Evolutionary conservation across 345 rosid genomes (phyloP), one percentile per base, ranked within the genome.

Genomic region (Combretum micranthum): DNA sequence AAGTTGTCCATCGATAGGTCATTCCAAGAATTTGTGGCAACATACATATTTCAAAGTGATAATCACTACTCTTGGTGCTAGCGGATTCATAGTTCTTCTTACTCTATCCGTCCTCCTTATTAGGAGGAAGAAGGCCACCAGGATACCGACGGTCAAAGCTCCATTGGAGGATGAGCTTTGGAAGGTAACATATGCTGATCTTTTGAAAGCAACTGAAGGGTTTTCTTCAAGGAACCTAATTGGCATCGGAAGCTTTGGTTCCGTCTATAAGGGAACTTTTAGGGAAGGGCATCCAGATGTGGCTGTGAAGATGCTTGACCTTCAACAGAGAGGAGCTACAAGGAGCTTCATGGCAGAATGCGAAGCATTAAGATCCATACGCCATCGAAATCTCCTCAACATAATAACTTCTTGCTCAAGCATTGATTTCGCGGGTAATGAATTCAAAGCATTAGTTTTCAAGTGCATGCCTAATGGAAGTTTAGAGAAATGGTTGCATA

Each of bases 321-420:
- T 82, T 59, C 68, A 63, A 56, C 57, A 26, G 51, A 64, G 19
- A 44, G 79, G 78, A 59, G 84, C 77, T 21, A 54, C 62, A 14
- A 77, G 62, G 60, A 79, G 87, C 52, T 82, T 77, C 60, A 39
- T 56, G 23, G 72, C 75, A 9, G 82, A 82, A 62, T 82, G 84
- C 47, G 55, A 76, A 57, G 72, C 77, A 1, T 52, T 79, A 21
- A 75, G 75, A 23, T 54, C 19, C 16, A 52, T 71, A 13, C 72
- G 80, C 52, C 89, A 80, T 39, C 67, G 82, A 20, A 83, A 80
- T 60, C 75, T 83, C 32, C 64, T 80, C 26, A 83, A 78, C 54
- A 14, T 80, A 6, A 52, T 80, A 15, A 74, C 80, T 14, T 69
- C 70, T 20, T 80, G 89, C 66, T 76, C 80, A 0, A 78, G 86